Base-by-base conservation (phyloP, 805 yeast genomes). In the Babjeviella inositovora region DNA sequence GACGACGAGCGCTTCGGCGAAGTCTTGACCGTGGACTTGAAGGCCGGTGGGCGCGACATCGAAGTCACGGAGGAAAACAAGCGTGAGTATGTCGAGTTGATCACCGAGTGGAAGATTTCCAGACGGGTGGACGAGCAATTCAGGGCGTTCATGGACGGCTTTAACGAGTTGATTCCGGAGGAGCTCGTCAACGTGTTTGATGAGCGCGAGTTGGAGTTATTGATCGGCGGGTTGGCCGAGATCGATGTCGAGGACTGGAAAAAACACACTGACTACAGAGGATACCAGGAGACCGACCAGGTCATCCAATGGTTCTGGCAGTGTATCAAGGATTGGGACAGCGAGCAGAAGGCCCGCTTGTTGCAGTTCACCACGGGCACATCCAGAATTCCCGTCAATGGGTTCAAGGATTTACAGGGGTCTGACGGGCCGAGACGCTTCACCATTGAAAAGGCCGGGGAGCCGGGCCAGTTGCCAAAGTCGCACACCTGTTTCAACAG, bases 241-340 rank as follows among this genome's bases (percentile, higher is more conserved):
- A 87, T 90, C 40, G 98, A 90, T 50, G 79, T 87, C 28, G 96
- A 85, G 34, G 99, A 90, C 57, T 90, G 99, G 99, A 90, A 84
- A 56, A 85, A 82, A 47, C 96, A 90, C 49, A 90, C 99, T 11
- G 99, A 90, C 50, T 90, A 90, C 55, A 71, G 98, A 56, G 98
- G 98, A 5, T 90, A 87, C 52, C 87, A 84, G 46, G 97, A 90
- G 53, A 70, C 70, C 33, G 98, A 90, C 52, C 93, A 84, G 53
- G 95, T 84, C 23, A 73, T 90, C 36, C 93, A 87, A 57, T 90
- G 98, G 98, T 90, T 90, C 68, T 90, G 98, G 98, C 72, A 70
- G 50, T 77, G 92, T 53, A 72, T 90, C 37, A 60, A 73, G 24
- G 80, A 74, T 44, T 85, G 96, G 96, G 97, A 90, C 46, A 68